Conservation (phyloP, 129 eudicot species). For the Flaveria robusta region DNA sequence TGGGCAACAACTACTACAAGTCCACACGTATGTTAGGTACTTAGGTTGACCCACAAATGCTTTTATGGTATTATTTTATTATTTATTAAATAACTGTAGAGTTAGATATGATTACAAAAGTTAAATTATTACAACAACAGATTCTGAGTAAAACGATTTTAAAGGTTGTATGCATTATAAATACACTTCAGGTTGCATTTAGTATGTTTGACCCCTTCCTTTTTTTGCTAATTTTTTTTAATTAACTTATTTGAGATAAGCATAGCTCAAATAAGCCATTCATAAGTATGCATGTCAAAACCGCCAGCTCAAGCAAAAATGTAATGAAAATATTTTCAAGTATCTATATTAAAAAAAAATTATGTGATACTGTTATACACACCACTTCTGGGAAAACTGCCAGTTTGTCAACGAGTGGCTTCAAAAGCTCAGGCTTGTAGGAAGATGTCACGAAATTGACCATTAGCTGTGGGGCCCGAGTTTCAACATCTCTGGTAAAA, state of each 20-base stretch:
- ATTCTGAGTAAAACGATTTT: neutral
- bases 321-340: neutral
- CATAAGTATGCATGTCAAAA: too few relatives aligned
- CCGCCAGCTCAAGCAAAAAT: neutral
- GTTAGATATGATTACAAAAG: neutral
- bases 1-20: too few relatives aligned
- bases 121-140: neutral
- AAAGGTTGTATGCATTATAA: neutral
- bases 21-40: too few relatives aligned
- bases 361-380: conserved; percentile 23
- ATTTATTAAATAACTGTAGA: neutral
- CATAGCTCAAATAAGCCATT: neutral
- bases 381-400: conserved; percentile 79
- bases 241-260: neutral
- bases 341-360: neutral
- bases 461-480: conserved; percentile 74
- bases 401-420: conserved; percentile 80
- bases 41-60: too few relatives aligned
- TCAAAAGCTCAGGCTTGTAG: conserved; percentile 74
- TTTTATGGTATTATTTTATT: too few relatives aligned
- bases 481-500: conserved; percentile 61
- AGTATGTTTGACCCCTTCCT: neutral
- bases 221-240: neutral
- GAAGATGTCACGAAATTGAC: conserved; percentile 94
- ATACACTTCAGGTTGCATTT: neutral